Evolutionary conservation across 345 rosid genomes (phyloP).

Genomic region (Aquilaria yunnanensis): DNA sequence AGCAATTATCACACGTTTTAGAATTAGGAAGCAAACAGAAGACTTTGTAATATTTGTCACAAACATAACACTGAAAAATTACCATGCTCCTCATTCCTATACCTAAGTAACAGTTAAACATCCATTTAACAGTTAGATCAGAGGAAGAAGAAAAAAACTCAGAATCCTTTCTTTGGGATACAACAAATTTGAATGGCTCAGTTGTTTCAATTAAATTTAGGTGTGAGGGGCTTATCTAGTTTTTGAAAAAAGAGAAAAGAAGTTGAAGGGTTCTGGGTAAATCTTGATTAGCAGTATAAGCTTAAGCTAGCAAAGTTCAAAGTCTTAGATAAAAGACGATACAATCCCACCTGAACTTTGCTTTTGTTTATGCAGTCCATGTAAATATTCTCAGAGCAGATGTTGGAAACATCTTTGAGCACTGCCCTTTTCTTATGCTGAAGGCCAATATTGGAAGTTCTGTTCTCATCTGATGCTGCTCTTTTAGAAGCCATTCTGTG

Average conservation of each 20-base stretch:
- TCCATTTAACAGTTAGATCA: no score
- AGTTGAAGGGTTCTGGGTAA: no score
- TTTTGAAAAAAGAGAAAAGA: not conserved
- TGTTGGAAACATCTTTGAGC: constrained; percentile 71
- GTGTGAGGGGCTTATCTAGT: no score
- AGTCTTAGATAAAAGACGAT: constrained; percentile 8
- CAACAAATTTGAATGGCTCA: no score
- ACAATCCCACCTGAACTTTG: constrained; percentile 41
- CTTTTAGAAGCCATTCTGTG: constrained; percentile 32
- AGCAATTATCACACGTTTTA: not conserved
- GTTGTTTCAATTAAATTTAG: no score
- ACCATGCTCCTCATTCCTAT: not conserved
- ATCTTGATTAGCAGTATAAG: not conserved
- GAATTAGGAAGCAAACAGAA: constrained; percentile 8
- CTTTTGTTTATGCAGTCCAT: constrained; percentile 28
- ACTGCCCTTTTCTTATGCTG: constrained; percentile 75
- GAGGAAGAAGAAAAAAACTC: no score
- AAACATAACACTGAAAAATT: constrained; percentile 8
- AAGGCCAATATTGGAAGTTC: constrained; percentile 25
- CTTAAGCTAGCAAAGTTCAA: not conserved
- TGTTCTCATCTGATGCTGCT: constrained; percentile 43
- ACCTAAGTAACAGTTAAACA: not conserved
- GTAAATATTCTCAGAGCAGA: constrained; percentile 21
- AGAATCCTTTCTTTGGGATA: no score
- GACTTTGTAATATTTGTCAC: not conserved